Conservation (phyloP, 1,284 basidiomycete species). For the Volvariella volvacea region DNA sequence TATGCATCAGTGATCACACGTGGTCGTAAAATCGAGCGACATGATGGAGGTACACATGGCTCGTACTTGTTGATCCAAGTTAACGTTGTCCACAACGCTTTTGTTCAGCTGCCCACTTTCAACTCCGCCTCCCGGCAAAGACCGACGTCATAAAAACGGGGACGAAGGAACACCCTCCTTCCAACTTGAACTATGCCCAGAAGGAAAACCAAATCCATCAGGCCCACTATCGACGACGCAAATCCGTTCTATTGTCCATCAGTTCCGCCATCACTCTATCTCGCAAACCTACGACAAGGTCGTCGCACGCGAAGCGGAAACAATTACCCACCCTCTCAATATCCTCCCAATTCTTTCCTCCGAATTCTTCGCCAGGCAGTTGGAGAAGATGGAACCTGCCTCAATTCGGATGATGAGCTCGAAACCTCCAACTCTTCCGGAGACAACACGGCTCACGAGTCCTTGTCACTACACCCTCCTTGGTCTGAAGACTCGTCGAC, state of each 20-base stretch:
- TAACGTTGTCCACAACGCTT: too few relatives aligned
- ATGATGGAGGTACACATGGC: too few relatives aligned
- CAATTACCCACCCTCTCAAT: neutral
- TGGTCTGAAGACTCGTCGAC: neutral
- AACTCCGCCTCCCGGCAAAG: too few relatives aligned
- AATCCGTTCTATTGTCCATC: conserved; percentile 17
- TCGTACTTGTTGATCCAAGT: too few relatives aligned
- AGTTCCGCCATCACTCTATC: conserved; percentile 12
- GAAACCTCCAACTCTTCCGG: neutral
- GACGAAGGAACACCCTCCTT: too few relatives aligned
- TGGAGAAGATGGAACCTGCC: neutral
- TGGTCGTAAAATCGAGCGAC: too few relatives aligned
- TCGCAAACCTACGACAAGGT: conserved; percentile 10
- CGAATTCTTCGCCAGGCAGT: neutral
- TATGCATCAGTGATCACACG: too few relatives aligned
- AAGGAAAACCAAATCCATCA: too few relatives aligned
- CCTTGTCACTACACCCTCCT: neutral
- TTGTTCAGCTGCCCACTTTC: too few relatives aligned
- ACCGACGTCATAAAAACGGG: too few relatives aligned
- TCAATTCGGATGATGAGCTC: neutral
- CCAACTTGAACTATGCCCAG: too few relatives aligned
- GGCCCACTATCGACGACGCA: neutral
- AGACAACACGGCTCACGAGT: neutral
- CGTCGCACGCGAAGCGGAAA: neutral
- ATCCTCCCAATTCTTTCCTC: conserved; percentile 2